Base-by-base conservation (phyloP, 106 monocot species). In the Platanthera guangdongensis region DNA sequence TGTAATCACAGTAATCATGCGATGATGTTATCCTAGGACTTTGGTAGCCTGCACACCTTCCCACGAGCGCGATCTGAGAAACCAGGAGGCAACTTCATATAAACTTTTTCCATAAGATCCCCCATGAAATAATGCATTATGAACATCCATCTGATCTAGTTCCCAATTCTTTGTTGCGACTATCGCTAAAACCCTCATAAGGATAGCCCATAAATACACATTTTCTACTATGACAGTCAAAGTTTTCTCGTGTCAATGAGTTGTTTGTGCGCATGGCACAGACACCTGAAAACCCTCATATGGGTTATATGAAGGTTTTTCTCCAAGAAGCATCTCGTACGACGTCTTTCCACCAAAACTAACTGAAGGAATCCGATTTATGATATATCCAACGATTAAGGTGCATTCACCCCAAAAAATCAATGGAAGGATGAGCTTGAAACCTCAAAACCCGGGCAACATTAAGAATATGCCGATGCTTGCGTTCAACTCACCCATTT, bases 401-500 rank as follows among this genome's bases (percentile, higher is more conserved):
- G 25, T 25, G 25, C 25, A 25, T 25, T 25, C 25, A 25, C 70
- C 70, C 70, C 39, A 71, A 71, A 71, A 71, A 71, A 32, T 71
- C 11, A 45, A 32, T 9, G 3, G 70, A 47, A 8, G 22, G 15
- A 64, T 16, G 12, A 0, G 18, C 64, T 64, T 64, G 64, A 64
- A 64, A 11, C 7, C 10, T 12, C 18, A 64, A 64, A 7, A 21
- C 64, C 7, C 64, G 10, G 7, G 64, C 64, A 12, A 64, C 64
- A 64, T 12, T 15, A 7, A 64, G 22, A 64, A 64, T 64, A 64
- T 64, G 64, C 7, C 15, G 7, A 64, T 64, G 64, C 15, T 64
- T 64, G 7, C 64, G 7, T 64, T 64, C 64, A 11, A 64, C 64
- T 19, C 64, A 18, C 7, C 64, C 64, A 64, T 64, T 64, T 64